Base-by-base conservation (phyloP, 2,329 filamentous ascomycete species). In the Exserohilum rostratum region DNA sequence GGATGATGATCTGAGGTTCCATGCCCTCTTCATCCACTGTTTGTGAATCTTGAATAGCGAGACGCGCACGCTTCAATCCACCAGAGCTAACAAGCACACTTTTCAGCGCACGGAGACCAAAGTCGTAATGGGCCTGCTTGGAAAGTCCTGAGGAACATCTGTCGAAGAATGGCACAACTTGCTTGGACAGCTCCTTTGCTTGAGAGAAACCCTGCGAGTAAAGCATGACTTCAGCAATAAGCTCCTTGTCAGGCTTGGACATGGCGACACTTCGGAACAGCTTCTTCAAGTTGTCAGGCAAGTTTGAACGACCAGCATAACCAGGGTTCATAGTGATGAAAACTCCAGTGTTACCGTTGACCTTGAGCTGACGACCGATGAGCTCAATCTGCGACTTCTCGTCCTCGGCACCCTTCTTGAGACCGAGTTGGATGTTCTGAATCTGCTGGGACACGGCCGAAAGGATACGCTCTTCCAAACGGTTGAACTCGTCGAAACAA, bases 311-410 rank as follows among this genome's bases (percentile, higher is more conserved):
- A 53, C 95, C 95, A 48, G 95, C 95, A 78, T 99, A 99, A 47
- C 95, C 95, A 75, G 95, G 95, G 76, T 99, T 99, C 96, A 99
- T 99, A 34, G 95, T 99, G 75, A 99, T 99, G 81, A 99, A 99
- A 73, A 99, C 95, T 66, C 95, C 95, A 46, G 96, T 98, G 73
- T 97, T 96, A 57, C 85, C 83, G 69, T 96, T 96, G 64, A 99
- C 95, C 60, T 84, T 86, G 43, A 99, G 83, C 65, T 96, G 92
- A 50, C 95, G 90, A 44, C 93, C 93, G 49, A 98, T 90, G 17
- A 99, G 82, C 74, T 99, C 95, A 65, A 99, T 98, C 72, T 97
- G 90, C 2, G 91, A 83, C 72, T 90, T 91, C 6, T 89, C 86
- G 66, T 97, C 90, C 50, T 91, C 87, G 6, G 81, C 88, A 30